These are phyloP conservation scores for Lotus japonicus DNA, from an alignment of 306 rosid genomes.

Conservation along the genomic window DNA sequence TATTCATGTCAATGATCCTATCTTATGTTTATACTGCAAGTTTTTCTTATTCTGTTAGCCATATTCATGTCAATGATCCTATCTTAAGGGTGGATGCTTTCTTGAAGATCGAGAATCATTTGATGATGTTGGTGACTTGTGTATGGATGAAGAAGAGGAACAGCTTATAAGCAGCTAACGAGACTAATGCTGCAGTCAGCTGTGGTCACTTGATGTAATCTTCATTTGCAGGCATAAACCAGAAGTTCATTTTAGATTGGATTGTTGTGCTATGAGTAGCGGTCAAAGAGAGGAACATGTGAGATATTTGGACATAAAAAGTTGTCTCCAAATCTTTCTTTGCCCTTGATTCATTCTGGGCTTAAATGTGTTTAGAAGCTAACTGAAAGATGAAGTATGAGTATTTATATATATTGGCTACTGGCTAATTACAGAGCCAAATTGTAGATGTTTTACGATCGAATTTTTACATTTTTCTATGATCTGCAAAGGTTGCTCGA, in stretches of 20 bases:
- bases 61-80: too few species aligned
- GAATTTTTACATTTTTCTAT: neutral
- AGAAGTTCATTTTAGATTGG: conserved; percentile 18
- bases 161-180: conserved; percentile 4
- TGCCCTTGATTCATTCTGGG: neutral
- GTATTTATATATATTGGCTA: neutral
- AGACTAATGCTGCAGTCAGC: neutral
- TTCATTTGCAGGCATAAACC: neutral
- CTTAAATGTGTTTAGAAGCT: neutral
- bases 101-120: conserved; percentile 41
- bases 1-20: too few species aligned
- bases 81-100: conserved; percentile 38
- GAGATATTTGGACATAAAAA: neutral
- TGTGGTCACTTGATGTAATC: conserved; percentile 13
- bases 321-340: neutral
- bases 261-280: neutral
- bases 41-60: too few species aligned
- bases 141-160: conserved; percentile 4
- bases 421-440: neutral
- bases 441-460: neutral
- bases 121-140: conserved; percentile 24
- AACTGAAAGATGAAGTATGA: neutral
- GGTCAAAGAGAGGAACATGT: neutral
- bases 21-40: too few species aligned
- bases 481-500: neutral